Percentiles rank a stretch among this genome's conserved stretches.
Evolutionary conservation across 148 eudicot genomes (phyloP).

Genomic region (Rhododendron ferrugineum): DNA sequence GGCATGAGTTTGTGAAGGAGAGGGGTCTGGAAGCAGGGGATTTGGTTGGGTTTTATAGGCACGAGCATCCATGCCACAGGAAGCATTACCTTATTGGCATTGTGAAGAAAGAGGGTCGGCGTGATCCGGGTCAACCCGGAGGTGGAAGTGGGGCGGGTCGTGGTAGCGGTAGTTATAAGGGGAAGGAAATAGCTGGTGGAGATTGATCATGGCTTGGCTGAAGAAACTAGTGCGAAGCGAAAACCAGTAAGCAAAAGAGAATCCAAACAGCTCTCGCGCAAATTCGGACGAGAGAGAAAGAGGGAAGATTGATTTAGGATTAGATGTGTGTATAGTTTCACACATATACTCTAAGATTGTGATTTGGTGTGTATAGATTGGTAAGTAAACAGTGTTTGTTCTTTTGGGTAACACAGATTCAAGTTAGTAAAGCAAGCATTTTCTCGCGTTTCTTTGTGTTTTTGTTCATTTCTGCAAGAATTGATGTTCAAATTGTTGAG

Average conservation of each 20-base stretch:
- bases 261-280: too few species aligned
- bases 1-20: background rate
- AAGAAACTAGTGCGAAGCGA: too few species aligned
- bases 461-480: too few species aligned
- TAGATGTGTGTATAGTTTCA: background rate
- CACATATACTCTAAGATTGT: background rate
- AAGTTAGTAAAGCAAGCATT: too few species aligned
- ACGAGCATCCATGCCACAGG: background rate
- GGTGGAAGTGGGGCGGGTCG: background rate
- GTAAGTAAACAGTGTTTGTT: background rate
- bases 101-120: background rate
- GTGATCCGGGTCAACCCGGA: background rate
- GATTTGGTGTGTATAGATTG: background rate
- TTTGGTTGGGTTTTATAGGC: background rate
- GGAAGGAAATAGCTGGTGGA: background rate
- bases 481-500: too few species aligned
- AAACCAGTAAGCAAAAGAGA: too few species aligned
- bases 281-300: too few species aligned
- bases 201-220: too few species aligned
- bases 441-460: too few species aligned
- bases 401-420: too few species aligned
- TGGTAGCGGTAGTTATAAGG: background rate
- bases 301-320: background rate
- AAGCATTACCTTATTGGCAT: background rate
- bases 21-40: background rate